These are phyloP conservation scores for Thecaphora frezii DNA, from an alignment of 1,284 basidiomycete species.

Conservation along the genomic window DNA sequence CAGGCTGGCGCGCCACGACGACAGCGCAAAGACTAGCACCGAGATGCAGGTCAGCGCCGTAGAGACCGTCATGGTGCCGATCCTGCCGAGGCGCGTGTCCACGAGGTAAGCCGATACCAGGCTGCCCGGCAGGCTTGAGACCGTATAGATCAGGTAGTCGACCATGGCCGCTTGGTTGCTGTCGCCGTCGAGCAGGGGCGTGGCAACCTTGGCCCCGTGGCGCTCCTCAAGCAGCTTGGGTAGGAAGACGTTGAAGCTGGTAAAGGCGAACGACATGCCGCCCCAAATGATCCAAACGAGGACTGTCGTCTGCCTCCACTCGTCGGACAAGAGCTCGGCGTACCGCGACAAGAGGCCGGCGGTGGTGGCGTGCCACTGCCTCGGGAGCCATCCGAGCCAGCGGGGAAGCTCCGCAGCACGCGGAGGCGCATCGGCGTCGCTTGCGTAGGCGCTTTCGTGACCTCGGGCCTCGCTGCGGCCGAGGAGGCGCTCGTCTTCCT, in stretches of 20 bases:
- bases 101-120: conserved; percentile 88
- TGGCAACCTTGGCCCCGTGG: conserved; percentile 9
- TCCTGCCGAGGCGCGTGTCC: conserved; percentile 74
- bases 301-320: conserved; percentile 80
- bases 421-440: conserved; percentile 3
- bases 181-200: conserved; percentile 9
- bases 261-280: conserved; percentile 68
- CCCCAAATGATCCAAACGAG: conserved; percentile 62
- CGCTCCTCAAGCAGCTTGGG: conserved; percentile 72
- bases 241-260: conserved; percentile 95
- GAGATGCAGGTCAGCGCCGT: conserved; percentile 32
- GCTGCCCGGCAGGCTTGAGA: conserved; percentile 44
- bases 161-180: conserved; percentile 21
- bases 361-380: conserved; percentile 20
- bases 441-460: conserved; percentile 2
- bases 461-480: conserved; percentile 2
- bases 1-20: conserved; percentile 15
- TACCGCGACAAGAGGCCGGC: conserved; percentile 66
- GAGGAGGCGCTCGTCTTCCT: background rate
- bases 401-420: conserved; percentile 9
- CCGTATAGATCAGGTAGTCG: conserved; percentile 48
- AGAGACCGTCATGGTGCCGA: conserved; percentile 65
- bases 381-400: conserved; percentile 24
- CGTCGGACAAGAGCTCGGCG: conserved; percentile 73
- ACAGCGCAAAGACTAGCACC: conserved; percentile 39